Conservation (phyloP, 345 rosid genomes). For the Geranium brycei region DNA sequence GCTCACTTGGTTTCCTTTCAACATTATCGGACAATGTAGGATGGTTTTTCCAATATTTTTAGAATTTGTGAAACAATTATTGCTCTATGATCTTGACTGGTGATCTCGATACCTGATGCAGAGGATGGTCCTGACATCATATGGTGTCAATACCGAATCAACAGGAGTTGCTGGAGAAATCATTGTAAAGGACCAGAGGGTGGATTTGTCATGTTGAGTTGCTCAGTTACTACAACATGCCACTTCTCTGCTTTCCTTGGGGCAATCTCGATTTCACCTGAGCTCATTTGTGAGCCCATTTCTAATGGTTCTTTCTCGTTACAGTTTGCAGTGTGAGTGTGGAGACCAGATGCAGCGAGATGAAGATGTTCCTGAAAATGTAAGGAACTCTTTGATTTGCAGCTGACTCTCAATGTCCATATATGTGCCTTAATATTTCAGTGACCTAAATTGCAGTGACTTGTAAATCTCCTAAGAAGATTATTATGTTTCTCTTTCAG, state of each 20-base stretch:
- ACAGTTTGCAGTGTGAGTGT: not conserved
- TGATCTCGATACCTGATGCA: slow-evolving; percentile 28
- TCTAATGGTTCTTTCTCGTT: not conserved
- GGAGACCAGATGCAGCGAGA: not conserved
- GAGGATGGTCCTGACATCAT: slow-evolving; percentile 37
- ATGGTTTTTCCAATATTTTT: too few relatives aligned
- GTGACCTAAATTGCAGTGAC: not conserved
- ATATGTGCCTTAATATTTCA: too few relatives aligned
- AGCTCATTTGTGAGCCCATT: not conserved
- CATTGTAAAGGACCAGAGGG: slow-evolving; percentile 18
- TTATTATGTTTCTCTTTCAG: not conserved
- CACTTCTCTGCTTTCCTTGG: slow-evolving; percentile 1
- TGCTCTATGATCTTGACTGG: slow-evolving; percentile 8
- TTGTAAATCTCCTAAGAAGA: not conserved
- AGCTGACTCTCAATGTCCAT: not conserved
- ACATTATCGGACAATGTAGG: not conserved
- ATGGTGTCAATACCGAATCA: slow-evolving; percentile 24
- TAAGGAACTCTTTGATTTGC: not conserved
- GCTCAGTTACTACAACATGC: slow-evolving; percentile 13
- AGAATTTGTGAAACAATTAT: not conserved
- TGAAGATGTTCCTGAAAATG: not conserved
- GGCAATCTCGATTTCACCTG: not conserved
- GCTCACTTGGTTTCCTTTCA: not conserved
- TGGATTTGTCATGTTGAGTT: slow-evolving; percentile 26
- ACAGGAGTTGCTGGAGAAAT: slow-evolving; percentile 17